Conservation (phyloP, 1,284 basidiomycete genomes). For the Cutaneotrichosporon sp. region DNA sequence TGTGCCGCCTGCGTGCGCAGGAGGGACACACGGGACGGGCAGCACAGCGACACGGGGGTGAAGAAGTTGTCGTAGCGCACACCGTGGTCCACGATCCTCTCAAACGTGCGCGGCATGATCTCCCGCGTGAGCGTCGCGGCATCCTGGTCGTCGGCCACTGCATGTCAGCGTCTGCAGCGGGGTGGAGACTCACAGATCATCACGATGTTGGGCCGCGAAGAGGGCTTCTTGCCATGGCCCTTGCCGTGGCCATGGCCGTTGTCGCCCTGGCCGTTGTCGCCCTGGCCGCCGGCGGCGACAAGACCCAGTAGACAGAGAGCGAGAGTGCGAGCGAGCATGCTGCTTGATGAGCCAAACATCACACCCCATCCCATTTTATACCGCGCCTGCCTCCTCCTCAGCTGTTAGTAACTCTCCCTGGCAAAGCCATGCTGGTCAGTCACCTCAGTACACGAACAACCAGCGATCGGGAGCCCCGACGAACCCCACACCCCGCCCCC, state of each 20-base stretch:
- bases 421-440: no score
- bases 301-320: background rate
- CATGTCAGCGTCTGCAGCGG: background rate
- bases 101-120: constrained; percentile 28
- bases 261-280: background rate
- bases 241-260: background rate
- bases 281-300: background rate
- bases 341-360: background rate
- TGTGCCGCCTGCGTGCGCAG: constrained; percentile 40
- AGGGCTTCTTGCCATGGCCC: background rate
- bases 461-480: no score
- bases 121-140: constrained; percentile 20
- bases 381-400: no score
- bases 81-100: constrained; percentile 31
- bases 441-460: no score
- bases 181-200: constrained; percentile 26
- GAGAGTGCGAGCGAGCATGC: background rate
- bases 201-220: constrained; percentile 33
- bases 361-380: background rate
- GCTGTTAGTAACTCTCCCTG: no score
- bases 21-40: constrained; percentile 37
- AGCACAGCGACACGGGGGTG: constrained; percentile 38
- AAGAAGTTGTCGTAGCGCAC: constrained; percentile 37
- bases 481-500: no score
- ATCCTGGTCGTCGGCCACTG: constrained; percentile 40